Percentiles rank a stretch among this genome's conserved stretches.
Evolutionary conservation across 345 rosid genomes (phyloP).

Genomic region (Alliaria petiolata): DNA sequence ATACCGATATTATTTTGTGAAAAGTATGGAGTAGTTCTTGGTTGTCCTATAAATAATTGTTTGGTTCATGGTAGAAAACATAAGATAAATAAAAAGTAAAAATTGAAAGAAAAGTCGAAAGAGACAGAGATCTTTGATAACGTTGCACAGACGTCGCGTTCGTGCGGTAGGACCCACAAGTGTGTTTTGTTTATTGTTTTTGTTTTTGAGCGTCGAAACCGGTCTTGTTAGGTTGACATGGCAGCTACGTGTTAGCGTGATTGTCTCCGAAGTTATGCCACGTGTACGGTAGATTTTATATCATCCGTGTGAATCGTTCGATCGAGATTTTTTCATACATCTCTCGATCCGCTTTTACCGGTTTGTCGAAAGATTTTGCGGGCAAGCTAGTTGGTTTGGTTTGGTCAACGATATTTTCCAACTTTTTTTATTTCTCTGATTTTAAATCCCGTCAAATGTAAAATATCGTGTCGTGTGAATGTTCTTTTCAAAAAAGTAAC

Average conservation of each 20-base stretch:
- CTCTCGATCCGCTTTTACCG: constrained; percentile 26
- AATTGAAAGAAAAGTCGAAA: not conserved
- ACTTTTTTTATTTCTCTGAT: not conserved
- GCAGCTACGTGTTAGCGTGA: constrained; percentile 26
- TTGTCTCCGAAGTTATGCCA: not conserved
- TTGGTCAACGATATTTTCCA: constrained; percentile 8
- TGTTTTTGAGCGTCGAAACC: not conserved
- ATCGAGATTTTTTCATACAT: constrained; percentile 6
- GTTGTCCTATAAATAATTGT: no score
- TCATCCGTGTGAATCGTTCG: not conserved
- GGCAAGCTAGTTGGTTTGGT: not conserved
- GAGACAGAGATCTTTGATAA: constrained; percentile 56
- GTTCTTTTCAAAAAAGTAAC: no score
- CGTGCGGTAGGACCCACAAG: constrained; percentile 64
- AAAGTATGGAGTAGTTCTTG: no score
- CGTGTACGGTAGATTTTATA: constrained; percentile 31
- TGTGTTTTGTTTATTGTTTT: not conserved
- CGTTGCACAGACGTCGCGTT: constrained; percentile 40
- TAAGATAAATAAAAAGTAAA: not conserved
- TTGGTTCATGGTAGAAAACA: no score
- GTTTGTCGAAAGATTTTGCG: constrained; percentile 18
- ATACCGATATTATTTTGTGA: no score
- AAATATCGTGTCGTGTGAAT: not conserved
- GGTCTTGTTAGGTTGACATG: constrained; percentile 14
- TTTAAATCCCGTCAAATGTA: not conserved